Evolutionary conservation across 345 rosid genomes (phyloP).

Genomic region (Acer saccharum): DNA sequence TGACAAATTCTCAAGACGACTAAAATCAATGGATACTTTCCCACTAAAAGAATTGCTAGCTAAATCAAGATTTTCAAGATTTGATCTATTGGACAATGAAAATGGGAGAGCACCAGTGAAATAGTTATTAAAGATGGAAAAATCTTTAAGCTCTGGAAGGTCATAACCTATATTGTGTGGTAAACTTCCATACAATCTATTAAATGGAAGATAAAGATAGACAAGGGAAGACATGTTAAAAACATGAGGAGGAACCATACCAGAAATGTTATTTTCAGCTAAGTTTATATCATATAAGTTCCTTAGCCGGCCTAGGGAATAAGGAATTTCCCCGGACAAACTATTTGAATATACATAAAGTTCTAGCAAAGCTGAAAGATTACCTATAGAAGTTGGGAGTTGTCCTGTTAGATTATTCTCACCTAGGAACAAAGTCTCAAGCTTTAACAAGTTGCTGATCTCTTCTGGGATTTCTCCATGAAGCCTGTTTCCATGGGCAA

Average conservation of each 20-base stretch:
- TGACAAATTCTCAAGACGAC: background rate
- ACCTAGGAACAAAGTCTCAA: background rate
- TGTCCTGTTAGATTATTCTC: constrained; percentile 6
- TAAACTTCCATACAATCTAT: constrained; percentile 12
- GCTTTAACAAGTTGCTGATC: background rate
- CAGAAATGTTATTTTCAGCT: constrained; percentile 4
- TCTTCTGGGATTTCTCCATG: background rate
- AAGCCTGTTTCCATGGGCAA: background rate
- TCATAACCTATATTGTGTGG: constrained; percentile 10
- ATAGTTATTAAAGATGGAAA: background rate
- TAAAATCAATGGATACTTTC: constrained; percentile 8
- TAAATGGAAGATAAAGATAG: background rate
- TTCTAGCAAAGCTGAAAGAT: background rate
- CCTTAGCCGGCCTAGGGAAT: background rate
- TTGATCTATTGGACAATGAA: constrained; percentile 29
- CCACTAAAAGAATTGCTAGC: background rate
- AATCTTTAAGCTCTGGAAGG: constrained; percentile 12
- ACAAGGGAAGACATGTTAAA: constrained; percentile 18
- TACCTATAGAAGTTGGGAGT: constrained; percentile 20
- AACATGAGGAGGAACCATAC: constrained; percentile 21
- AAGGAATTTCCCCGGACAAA: constrained; percentile 16
- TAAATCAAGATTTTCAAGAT: fast-evolving
- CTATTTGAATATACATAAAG: background rate
- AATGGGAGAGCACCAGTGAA: constrained; percentile 22
- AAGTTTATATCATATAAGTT: background rate